Base-by-base conservation (phyloP, 805 yeast genomes). In the Barnettozyma pratensis region DNA sequence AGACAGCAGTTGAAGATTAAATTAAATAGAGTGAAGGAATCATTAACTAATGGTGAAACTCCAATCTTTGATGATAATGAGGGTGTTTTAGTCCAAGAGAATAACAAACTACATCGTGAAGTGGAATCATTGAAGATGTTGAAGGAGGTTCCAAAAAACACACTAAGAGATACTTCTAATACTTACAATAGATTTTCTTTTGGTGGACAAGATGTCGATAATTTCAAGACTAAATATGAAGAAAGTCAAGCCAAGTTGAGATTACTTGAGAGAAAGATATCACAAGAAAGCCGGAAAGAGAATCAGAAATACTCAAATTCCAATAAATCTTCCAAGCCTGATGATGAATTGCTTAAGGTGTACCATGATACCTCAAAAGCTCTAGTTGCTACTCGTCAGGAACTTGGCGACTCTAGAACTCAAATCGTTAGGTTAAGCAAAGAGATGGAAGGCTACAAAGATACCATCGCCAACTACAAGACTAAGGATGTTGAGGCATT, bases 311-410 rank as follows among this genome's bases (percentile, higher is more conserved):
- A 27, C 19, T 12, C 9, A 19, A 39, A 34, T 19, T 7, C 26
- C 28, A 4, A 34, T 12, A 14, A 34, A 38, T 55, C 56, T 42
- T 43, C 61, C 11, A 31, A 31, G 12, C 67, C 65, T 41, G 67
- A 66, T 50, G 72, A 68, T 39, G 82, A 78, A 43, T 66, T 79
- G 45, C 74, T 75, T 10, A 71, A 70, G 41, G 71, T 74, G 5
- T 71, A 79, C 51, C 77, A 75, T 48, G 83, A 80, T 37, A 69
- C 75, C 19, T 69, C 76, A 29, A 70, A 67, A 37, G 73, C 78
- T 4, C 64, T 75, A 41, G 68, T 63, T 37, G 46, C 73, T 4
- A 70, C 77, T 4, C 70, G 76, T 43, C 74, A 72, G 30, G 76
- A 71, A 62, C 68, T 73, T 53, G 60, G 59, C 30, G 57, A 58